These are phyloP conservation scores for Sistotremastrum suecicum DNA, from an alignment of 768 basidiomycete species.

Conservation along the genomic window DNA sequence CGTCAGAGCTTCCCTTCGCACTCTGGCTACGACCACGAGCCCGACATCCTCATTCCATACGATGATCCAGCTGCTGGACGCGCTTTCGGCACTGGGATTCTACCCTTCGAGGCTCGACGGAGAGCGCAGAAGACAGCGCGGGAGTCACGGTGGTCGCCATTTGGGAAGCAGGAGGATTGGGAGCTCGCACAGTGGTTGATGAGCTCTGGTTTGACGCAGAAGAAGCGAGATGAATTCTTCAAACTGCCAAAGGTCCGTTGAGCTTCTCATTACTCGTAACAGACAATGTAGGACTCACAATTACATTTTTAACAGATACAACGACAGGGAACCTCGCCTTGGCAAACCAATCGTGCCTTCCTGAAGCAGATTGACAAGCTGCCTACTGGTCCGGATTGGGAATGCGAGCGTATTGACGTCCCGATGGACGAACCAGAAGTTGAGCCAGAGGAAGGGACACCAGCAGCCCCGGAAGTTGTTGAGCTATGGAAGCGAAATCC, in stretches of 20 bases:
- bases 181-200: conserved; percentile 21
- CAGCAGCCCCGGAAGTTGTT: too few relatives aligned
- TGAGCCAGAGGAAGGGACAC: too few relatives aligned
- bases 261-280: neutral
- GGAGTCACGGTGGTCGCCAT: conserved; percentile 18
- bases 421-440: too few relatives aligned
- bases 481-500: too few relatives aligned
- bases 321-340: conserved; percentile 10
- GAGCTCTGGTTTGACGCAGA: conserved; percentile 12
- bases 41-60: too few relatives aligned
- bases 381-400: conserved; percentile 13
- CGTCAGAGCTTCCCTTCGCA: too few relatives aligned
- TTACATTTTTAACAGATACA: conserved; percentile 10
- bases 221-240: conserved; percentile 18
- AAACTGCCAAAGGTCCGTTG: conserved; percentile 17
- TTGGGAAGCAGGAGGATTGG: conserved; percentile 19
- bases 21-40: too few relatives aligned
- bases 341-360: conserved; percentile 13
- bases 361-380: conserved; percentile 16
- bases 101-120: too few relatives aligned
- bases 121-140: too few relatives aligned
- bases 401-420: conserved; percentile 10
- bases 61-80: too few relatives aligned
- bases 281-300: too few relatives aligned
- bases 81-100: too few relatives aligned